Evolutionary conservation across 2,329 filamentous ascomycete species (phyloP).

Genomic region (Aspergillus pseudoterreus): DNA sequence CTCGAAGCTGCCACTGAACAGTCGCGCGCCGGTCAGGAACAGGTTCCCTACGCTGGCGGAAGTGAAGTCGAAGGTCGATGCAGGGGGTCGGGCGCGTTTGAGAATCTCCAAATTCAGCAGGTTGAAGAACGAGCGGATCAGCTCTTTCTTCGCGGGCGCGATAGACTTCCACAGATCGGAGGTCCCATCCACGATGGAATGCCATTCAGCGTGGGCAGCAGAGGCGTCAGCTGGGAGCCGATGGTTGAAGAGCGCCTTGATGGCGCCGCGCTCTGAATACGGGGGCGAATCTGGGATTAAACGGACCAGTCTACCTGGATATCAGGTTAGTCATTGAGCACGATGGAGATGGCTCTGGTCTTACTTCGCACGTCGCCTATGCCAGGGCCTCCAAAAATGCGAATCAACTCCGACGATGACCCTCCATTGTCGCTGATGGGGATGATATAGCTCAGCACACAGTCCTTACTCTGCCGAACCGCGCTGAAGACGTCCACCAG

Average conservation of each 20-base stretch:
- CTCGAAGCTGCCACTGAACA: conserved; percentile 92
- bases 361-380: conserved; percentile 72
- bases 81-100: conserved; percentile 66
- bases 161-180: conserved; percentile 71
- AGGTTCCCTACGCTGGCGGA: conserved; percentile 74
- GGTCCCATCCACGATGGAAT: conserved; percentile 79
- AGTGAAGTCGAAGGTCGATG: conserved; percentile 72
- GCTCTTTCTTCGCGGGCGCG: conserved; percentile 67
- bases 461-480: conserved; percentile 61
- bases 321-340: background rate
- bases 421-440: conserved; percentile 96
- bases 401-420: conserved; percentile 86
- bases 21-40: conserved; percentile 76
- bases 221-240: conserved; percentile 63
- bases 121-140: conserved; percentile 74
- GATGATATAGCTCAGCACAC: conserved; percentile 77
- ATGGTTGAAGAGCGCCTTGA: conserved; percentile 84
- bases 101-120: conserved; percentile 73
- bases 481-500: conserved; percentile 83
- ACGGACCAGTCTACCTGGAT: conserved; percentile 75
- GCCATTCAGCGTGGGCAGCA: conserved; percentile 73
- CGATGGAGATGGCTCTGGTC: conserved; percentile 16
- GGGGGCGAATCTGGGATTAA: conserved; percentile 69
- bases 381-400: conserved; percentile 90
- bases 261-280: conserved; percentile 65